Base-by-base conservation (phyloP, 306 rosid genomes). In the Vachellia collinsii region DNA sequence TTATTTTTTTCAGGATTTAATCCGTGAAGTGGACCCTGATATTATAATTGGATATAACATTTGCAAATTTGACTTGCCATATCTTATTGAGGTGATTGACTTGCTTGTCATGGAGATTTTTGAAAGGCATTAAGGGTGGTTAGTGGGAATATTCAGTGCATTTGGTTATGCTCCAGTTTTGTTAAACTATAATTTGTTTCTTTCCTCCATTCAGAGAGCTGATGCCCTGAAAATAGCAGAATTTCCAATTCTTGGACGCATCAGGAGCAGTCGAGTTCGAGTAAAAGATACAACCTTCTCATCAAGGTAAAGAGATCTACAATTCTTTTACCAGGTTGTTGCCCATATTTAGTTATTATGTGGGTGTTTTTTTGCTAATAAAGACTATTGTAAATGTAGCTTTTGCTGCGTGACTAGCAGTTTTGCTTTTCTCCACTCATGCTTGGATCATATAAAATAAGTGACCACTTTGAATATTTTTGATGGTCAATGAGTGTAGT, bases 51-150 rank as follows among this genome's bases (percentile, higher is more conserved):
- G 99, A 85, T 95, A 95, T 86, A 95, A 95, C 84, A 93, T 95
- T 75, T 95, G 99, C 89, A 95, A 95, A 90, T 95, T 95, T 86
- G 99, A 95, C 87, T 75, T 92, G 87, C 98, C 98, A 23, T 94
- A 94, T 91, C 93, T 94, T 73, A 90, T 93, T 69, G 95, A 94
- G 97, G 97, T 94, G 84, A 75, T 50, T 83, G 44, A 71, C 8
- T 61, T 54, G 44, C 19, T 48, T 39, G 14, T 58, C 44, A 80
- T 61, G 85, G 62, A 79, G 43, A 78, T 78, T 23, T 25, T 69
- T 20, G 59, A 22, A 79, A 41, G 69, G 66, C 58, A 51, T 64
- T 58, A 46, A 19, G 41, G 79, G 56, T 62, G 64, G 47, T 71
- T 77, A 25, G 34, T 50, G 67, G 84, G 59, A 41, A 29, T 67